Evolutionary conservation across 495 filamentous ascomycete genomes (phyloP), one percentile per base, ranked within the genome.

Genomic region (Mytilinidion resinicola): DNA sequence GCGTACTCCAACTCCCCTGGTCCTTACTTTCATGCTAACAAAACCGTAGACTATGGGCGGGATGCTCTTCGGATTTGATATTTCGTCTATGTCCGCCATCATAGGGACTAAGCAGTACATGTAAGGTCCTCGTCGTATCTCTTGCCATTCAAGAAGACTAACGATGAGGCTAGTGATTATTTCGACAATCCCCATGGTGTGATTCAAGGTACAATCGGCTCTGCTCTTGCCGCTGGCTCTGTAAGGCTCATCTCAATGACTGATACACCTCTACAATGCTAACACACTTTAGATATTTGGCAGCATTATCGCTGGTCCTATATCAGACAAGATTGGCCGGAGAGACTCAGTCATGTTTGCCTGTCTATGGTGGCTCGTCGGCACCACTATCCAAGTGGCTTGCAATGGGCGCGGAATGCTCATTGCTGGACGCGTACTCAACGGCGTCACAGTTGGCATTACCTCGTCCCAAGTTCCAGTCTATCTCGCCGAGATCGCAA

Each of bases 381-480:
- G 86, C 3, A 85, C 87, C 0, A 76, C 84, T 15, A 71, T 90
- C 14, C 85, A 89, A 69, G 82, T 82, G 49, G 74, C 82, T 20
- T 80, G 77, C 14, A 79, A 82, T 42, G 79, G 80, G 54, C 70
- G 80, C 9, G 83, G 80, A 21, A 79, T 83, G 62, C 73, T 91
- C 0, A 83, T 90, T 38, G 85, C 80, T 20, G 87, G 87, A 4
- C 82, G 86, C 15, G 76, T 89, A 11, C 70, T 90, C 42, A 89
- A 87, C 64, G 86, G 88, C 55, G 74, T 90, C 41, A 81, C 81
- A 43, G 85, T 90, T 53, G 86, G 86, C 57, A 83, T 90, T 59
- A 88, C 86, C 1, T 88, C 85, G 1, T 86, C 85, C 1, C 86
- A 89, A 62, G 87, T 89, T 0, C 85, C 84, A n/a, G 87, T 90